Evolutionary conservation across 305 asterid species (phyloP), one percentile per base, ranked within the genome.

Genomic region (Fraxinus nigra): DNA sequence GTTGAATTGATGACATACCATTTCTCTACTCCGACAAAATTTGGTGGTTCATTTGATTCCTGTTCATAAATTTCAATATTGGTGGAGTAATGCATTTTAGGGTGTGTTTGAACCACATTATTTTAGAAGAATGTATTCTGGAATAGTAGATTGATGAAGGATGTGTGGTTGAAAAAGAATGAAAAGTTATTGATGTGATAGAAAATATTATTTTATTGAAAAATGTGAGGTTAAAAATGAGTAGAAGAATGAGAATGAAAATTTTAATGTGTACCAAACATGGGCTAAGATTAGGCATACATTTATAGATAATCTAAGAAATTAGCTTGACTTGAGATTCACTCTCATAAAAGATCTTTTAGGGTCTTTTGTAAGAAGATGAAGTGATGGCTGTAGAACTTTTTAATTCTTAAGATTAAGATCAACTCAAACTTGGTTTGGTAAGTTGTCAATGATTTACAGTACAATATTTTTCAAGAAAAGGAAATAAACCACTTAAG

Each of bases 331-430:
- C 28, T 56, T 56, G 30, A 56, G 67, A 56, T 56, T 56, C 30
- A 5, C 63, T 54, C 63, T 5, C 10, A 20, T 18, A 56, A 56
- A 56, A 56, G 3, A 56, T 56, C 67, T 56, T 56, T 56, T 56
- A 20, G 67, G 67, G 67, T 56, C 11, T 18, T 56, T 56, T 56
- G 67, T 56, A 56, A 56, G 67, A 56, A 18, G 26, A 20, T 56
- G 28, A 56, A 56, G 28, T 56, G 43, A 40, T 79, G 81, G 74
- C 35, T 59, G 43, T 72, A 3, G 40, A 76, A 76, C 75, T 26
- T 86, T 79, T 46, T 22, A n/a, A 37, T 76, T 80, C 56, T 77
- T 72, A 14, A 28, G 46, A 24, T 77, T 72, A 14, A 28, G 46
- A 24, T 35, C 34, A 38, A 30, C 13, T 54, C 51, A 70, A 79